Base-by-base conservation (phyloP, 2,329 filamentous ascomycete species). In the Fusarium xyrophilum region DNA sequence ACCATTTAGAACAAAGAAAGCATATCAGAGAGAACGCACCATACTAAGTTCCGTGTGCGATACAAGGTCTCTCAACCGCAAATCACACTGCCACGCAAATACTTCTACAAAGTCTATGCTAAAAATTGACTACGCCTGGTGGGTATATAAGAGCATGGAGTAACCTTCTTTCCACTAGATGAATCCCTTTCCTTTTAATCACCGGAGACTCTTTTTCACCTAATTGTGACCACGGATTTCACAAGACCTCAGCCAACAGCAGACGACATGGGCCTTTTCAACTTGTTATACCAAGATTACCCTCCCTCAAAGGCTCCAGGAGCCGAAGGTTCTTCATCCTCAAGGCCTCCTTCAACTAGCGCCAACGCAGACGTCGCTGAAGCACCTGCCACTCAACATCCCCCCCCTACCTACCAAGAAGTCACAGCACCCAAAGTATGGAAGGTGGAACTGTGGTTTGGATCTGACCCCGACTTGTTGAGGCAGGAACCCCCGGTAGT, bases 401-500 rank as follows among this genome's bases (percentile, higher is more conserved):
- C 25, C 6, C 23, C 23, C 23, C 23, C 23, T 25, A 25, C 23
- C 23, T 25, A 25, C 23, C 23, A 25, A 25, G 23, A 25, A 25
- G 23, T 25, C 23, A 25, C 23, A 25, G 23, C 23, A 25, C 23
- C 23, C 30, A 32, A 32, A 7, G 6, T 13, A 32, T 32, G 30
- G 14, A 6, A 13, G 10, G 28, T 40, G 0, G 0, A 28, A 0
- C 2, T 55, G 1, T 0, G 0, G 15, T 6, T 57, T n/a, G 35
- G 21, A 4, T 57, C 55, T 15, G 3, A 33, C 15, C n/a, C 35
- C 6, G 15, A 54, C 2, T 0, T 12, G 4, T 14, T 42, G 2
- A 25, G 7, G 11, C 0, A 15, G 2, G 5, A 5, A n/a, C 0
- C 0, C 7, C 13, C 17, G 1, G 0, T 3, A 0, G 17, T 3